Evolutionary conservation across 148 eudicot genomes (phyloP), one percentile per base, ranked within the genome.

Genomic region (Arctostaphylos glauca): DNA sequence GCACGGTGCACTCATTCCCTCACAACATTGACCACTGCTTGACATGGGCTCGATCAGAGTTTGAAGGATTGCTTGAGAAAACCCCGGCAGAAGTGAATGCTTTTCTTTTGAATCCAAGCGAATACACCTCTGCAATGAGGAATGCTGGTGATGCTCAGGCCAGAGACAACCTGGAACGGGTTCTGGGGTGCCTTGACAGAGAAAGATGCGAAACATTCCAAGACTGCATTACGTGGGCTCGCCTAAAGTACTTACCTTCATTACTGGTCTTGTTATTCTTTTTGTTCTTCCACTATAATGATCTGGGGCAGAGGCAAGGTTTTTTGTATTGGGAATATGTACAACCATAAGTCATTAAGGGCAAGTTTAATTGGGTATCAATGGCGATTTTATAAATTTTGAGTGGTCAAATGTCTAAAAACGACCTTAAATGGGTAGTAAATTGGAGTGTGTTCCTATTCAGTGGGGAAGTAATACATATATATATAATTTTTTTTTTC

Each of bases 101-200:
- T 4, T 95, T 88, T 88, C 94, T 95, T 74, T 84, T 92, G 25
- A 92, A 90, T 84, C 92, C 97, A 25, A 78, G 79, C 74, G 98
- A 91, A 71, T 95, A 95, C 77, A 76, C 91, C 52, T 86, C 92
- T 83, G 84, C 92, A 43, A 91, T 91, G 94, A 88, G 80, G 84
- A 93, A 91, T 83, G 98, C 96, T 84, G 98, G 93, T 77, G 98
- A 94, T 91, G 98, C 98, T 82, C 98, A 92, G 87, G 92, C 98
- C 54, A 90, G 98, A 74, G 93, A 94, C 78, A 94, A 89, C 67
- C 87, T 94, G 83, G 93, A 94, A 86, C 91, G 92, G 77, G 90
- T 92, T 87, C 86, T 91, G 68, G 94, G 92, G 79, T 94, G 96
- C 86, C 94, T 94, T 74, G 96, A 92, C 77, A 83, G 81, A 68